phyloP scores from a whole-genome alignment of 106 monocot species.

The Acorus calamus region DNA sequence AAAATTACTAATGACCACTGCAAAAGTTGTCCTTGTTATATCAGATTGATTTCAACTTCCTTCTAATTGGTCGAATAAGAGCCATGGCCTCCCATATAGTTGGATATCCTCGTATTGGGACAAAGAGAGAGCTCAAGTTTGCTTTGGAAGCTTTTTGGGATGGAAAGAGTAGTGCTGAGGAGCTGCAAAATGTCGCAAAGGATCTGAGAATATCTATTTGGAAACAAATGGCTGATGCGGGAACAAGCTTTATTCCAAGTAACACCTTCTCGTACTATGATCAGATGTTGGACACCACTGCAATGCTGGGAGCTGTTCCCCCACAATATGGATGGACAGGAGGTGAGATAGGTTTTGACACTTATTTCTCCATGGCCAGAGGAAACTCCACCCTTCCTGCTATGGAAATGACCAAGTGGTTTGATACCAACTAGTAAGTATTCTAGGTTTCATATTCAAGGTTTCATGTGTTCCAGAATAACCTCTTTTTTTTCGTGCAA shows the following conservation, averaged over 20 bases:
- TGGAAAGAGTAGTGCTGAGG: constrained; percentile 66
- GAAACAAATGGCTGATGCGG: constrained; percentile 80
- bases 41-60: too few relatives aligned
- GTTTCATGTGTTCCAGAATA: too few relatives aligned
- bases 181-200: constrained; percentile 69
- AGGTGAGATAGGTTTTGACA: constrained; percentile 89
- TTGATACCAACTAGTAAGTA: constrained; percentile 99
- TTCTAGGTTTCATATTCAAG: too few relatives aligned
- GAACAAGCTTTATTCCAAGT: constrained; percentile 75
- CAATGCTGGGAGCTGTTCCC: constrained; percentile 96
- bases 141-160: constrained; percentile 91
- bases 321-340: constrained; percentile 70
- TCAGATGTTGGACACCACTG: constrained; percentile 82
- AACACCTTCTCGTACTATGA: constrained; percentile 88
- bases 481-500: too few relatives aligned
- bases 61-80: not conserved
- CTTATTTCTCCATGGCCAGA: constrained; percentile 93
- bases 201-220: constrained; percentile 70
- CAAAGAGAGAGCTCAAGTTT: constrained; percentile 93
- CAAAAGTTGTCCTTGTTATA: too few relatives aligned
- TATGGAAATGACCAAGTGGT: constrained; percentile 99
- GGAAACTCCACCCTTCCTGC: constrained; percentile 91
- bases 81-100: constrained; percentile 85
- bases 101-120: constrained; percentile 90
- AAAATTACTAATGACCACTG: too few relatives aligned